phyloP scores from a whole-genome alignment of 2,329 filamentous ascomycete genomes.

The Hortaea sp. region DNA sequence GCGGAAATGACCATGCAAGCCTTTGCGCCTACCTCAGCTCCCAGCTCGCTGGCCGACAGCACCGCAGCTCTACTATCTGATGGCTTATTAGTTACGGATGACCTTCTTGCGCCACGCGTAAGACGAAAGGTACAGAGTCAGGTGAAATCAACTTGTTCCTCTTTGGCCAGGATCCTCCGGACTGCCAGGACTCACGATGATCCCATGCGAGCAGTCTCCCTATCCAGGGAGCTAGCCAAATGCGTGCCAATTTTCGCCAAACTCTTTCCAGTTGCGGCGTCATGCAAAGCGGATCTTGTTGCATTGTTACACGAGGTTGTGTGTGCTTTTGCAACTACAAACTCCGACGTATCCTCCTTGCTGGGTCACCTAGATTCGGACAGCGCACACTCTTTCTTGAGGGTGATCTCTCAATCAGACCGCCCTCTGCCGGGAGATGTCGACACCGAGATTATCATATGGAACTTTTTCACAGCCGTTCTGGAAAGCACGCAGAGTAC shows the following conservation, averaged over 20 bases:
- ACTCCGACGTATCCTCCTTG: constrained; percentile 81
- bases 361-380: constrained; percentile 78
- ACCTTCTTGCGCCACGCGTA: constrained; percentile 7
- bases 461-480: constrained; percentile 78
- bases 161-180: constrained; percentile 13
- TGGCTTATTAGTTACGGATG: constrained; percentile 11
- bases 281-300: constrained; percentile 14
- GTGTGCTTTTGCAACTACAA: constrained; percentile 9
- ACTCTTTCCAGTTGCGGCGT: constrained; percentile 14
- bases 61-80: constrained; percentile 11
- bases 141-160: constrained; percentile 5
- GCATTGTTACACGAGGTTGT: constrained; percentile 14
- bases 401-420: constrained; percentile 66
- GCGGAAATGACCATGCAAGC: constrained; percentile 67
- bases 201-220: constrained; percentile 5
- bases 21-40: constrained; percentile 37
- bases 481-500: constrained; percentile 43
- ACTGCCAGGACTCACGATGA: constrained; percentile 3
- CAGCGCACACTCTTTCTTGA: constrained; percentile 74
- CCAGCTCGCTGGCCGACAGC: constrained; percentile 8
- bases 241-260: constrained; percentile 13
- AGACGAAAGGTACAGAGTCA: constrained; percentile 9
- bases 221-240: constrained; percentile 11
- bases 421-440: constrained; percentile 58
- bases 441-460: constrained; percentile 58